phyloP scores from a whole-genome alignment of 2,329 filamentous ascomycete genomes.

The Phoma sp. region DNA sequence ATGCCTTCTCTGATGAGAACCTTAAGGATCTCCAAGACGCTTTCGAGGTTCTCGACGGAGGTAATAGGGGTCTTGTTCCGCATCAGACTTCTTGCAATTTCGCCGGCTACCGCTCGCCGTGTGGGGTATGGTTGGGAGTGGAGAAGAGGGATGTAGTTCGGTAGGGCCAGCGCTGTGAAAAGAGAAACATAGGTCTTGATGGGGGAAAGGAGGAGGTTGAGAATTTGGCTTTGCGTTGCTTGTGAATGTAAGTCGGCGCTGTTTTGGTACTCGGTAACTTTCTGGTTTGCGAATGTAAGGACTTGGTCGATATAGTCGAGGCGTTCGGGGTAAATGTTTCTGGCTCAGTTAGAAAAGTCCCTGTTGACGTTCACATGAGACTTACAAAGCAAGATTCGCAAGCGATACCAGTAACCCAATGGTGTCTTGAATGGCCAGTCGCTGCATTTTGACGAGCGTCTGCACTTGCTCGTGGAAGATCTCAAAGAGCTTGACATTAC shows the following conservation, averaged over 20 bases:
- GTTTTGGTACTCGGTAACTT: conserved; percentile 88
- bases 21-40: conserved; percentile 85
- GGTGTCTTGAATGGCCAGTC: conserved; percentile 91
- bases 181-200: conserved; percentile 90
- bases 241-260: conserved; percentile 94
- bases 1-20: conserved; percentile 94
- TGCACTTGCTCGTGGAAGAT: conserved; percentile 97
- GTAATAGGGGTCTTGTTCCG: conserved; percentile 81
- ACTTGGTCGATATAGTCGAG: conserved; percentile 97
- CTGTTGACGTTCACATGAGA: conserved; percentile 5
- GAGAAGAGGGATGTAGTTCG: conserved; percentile 88
- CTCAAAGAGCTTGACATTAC: conserved; percentile 89
- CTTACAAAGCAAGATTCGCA: conserved; percentile 82
- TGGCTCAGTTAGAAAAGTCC: conserved; percentile 40
- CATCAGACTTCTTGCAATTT: conserved; percentile 83
- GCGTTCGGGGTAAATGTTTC: conserved; percentile 90
- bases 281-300: conserved; percentile 83
- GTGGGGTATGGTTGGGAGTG: conserved; percentile 94
- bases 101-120: conserved; percentile 85
- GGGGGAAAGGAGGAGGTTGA: conserved; percentile 88
- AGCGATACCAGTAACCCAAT: conserved; percentile 94
- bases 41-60: conserved; percentile 80
- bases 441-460: conserved; percentile 88
- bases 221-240: conserved; percentile 84
- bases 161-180: conserved; percentile 93